Percentiles rank a stretch among this genome's conserved stretches.
These are phyloP conservation scores for Podila verticillata DNA, from an alignment of 192 early-diverging fungal genomes.

Conservation along the genomic window DNA sequence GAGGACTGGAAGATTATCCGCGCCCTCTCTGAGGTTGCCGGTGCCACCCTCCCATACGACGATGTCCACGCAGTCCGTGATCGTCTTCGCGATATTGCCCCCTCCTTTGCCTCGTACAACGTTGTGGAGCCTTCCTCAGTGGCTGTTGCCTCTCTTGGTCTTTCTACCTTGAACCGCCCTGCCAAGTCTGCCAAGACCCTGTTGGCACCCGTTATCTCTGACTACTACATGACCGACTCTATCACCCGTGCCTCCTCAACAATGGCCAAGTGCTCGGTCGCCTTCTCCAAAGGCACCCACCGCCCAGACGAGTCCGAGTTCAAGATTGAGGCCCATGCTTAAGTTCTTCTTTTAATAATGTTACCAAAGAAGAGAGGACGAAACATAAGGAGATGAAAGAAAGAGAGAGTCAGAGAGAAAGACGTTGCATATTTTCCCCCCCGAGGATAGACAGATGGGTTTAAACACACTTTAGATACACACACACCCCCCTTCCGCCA, in stretches of 20 bases:
- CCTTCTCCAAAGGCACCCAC: slow-evolving; percentile 48
- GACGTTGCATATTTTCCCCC: background rate
- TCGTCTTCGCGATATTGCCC: slow-evolving; percentile 89
- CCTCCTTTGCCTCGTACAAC: slow-evolving; percentile 82
- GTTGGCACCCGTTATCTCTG: slow-evolving; percentile 75
- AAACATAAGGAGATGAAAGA: background rate
- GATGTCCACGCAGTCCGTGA: slow-evolving; percentile 83
- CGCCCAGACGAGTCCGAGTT: slow-evolving; percentile 47
- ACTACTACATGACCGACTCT: slow-evolving; percentile 96
- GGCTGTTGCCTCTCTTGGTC: slow-evolving; percentile 66
- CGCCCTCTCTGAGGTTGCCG: slow-evolving; percentile 92
- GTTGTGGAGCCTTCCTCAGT: slow-evolving; percentile 64
- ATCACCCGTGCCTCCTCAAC: slow-evolving; percentile 92
- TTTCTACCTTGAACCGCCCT: slow-evolving; percentile 62
- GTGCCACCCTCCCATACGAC: slow-evolving; percentile 89
- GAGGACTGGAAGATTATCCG: slow-evolving; percentile 99
- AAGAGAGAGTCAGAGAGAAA: background rate
- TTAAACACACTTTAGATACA: too few species aligned
- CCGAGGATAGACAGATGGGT: too few species aligned
- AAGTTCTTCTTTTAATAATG: slow-evolving; percentile 5
- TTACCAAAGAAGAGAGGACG: background rate
- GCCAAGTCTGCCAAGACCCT: slow-evolving; percentile 46
- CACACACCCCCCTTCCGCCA: too few species aligned
- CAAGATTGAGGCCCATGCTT: slow-evolving; percentile 48
- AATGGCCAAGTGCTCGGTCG: slow-evolving; percentile 94